Evolutionary conservation across 2,329 filamentous ascomycete species (phyloP).

Genomic region (Cryphonectria carpinicola): DNA sequence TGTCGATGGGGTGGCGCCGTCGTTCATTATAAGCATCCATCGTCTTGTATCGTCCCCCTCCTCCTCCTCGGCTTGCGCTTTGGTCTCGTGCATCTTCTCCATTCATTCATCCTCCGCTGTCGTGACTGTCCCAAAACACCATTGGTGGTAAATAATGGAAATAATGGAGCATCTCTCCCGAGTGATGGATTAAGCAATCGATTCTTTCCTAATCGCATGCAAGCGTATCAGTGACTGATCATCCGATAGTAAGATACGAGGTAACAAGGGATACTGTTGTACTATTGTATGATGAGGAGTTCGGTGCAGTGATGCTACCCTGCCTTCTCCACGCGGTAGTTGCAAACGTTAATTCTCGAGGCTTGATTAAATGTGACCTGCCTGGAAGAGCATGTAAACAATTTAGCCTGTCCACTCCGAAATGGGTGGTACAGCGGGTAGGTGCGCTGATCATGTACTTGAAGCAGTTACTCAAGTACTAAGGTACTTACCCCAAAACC

Average conservation of each 20-base stretch:
- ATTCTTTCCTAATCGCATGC: neutral
- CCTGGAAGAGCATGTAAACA: neutral
- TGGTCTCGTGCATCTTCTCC: neutral
- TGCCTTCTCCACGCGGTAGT: conserved; percentile 5
- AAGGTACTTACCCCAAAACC: neutral
- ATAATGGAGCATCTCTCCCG: conserved; percentile 22
- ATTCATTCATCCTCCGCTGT: neutral
- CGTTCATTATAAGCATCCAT: neutral
- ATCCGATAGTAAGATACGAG: neutral
- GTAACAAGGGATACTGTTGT: neutral
- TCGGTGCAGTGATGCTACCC: neutral
- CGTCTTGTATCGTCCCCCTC: neutral
- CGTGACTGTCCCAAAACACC: neutral
- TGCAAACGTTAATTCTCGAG: neutral
- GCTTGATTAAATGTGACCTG: conserved; percentile 7
- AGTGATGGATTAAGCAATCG: conserved; percentile 8
- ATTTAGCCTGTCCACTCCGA: neutral
- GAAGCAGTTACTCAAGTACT: neutral
- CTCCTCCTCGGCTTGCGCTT: neutral
- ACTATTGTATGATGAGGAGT: neutral
- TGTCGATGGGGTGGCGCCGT: neutral
- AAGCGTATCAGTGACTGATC: neutral
- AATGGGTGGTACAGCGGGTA: neutral
- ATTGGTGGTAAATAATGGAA: conserved; percentile 18
- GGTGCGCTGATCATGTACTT: neutral